Evolutionary conservation across 2,329 filamentous ascomycete genomes (phyloP).

Genomic region (Stemphylium beticola): DNA sequence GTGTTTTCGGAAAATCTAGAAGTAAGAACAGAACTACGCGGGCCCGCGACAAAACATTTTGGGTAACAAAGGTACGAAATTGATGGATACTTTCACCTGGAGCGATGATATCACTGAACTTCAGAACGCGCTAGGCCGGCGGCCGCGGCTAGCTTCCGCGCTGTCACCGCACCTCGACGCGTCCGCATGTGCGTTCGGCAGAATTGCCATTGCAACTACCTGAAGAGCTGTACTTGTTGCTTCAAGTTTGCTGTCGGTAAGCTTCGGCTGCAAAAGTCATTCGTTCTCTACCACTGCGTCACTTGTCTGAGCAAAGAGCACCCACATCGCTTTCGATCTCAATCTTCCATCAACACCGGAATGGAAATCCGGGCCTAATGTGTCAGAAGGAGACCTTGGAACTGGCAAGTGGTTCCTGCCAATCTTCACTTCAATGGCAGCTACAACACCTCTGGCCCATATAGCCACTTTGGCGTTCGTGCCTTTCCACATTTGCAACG

Average conservation of each 20-base stretch:
- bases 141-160: slow-evolving; percentile 20
- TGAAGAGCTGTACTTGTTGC: background rate
- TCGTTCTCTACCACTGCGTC: background rate
- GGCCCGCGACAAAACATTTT: background rate
- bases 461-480: too few species aligned
- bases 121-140: slow-evolving; percentile 21
- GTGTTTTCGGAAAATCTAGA: background rate
- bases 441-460: too few species aligned
- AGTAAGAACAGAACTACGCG: background rate
- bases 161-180: background rate
- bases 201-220: background rate
- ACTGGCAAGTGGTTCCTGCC: too few species aligned
- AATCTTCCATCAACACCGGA: too few species aligned
- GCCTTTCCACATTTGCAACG: too few species aligned
- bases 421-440: too few species aligned
- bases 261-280: background rate
- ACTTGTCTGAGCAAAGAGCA: background rate
- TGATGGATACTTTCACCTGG: slow-evolving; percentile 7
- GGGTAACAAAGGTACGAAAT: background rate
- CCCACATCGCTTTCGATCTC: background rate
- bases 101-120: slow-evolving; percentile 30
- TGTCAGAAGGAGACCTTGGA: too few species aligned
- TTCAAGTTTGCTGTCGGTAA: background rate
- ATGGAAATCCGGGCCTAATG: too few species aligned
- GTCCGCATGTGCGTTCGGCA: background rate